Percentiles rank a stretch among this genome's conserved stretches.
Evolutionary conservation across 2,329 filamentous ascomycete species (phyloP).

Genomic region (Trichoderma sp.): DNA sequence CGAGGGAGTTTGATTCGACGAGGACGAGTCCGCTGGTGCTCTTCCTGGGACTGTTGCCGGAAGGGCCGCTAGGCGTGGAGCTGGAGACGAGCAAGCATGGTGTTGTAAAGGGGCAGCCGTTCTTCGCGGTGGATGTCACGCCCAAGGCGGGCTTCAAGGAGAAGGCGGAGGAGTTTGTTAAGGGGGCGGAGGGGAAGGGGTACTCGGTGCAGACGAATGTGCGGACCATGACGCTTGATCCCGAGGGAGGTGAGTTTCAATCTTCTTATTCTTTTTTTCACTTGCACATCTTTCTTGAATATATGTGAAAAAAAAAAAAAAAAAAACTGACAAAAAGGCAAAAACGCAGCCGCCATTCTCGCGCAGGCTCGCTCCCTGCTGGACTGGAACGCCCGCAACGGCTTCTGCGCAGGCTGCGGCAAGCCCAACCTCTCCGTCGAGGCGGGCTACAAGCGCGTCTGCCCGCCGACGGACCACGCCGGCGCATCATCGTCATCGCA

Average conservation of each 20-base stretch:
- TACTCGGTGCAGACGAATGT: slow-evolving; percentile 68
- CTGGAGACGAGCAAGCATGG: slow-evolving; percentile 51
- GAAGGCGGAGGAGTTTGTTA: slow-evolving; percentile 56
- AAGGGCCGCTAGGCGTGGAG: slow-evolving; percentile 49
- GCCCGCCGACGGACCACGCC: slow-evolving; percentile 68
- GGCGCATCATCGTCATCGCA: slow-evolving; percentile 42
- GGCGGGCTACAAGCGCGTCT: slow-evolving; percentile 78
- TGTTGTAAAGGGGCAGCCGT: slow-evolving; percentile 77
- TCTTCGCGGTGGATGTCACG: slow-evolving; percentile 88
- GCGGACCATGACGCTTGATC: slow-evolving; percentile 61
- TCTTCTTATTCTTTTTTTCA: background rate
- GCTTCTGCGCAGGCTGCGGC: slow-evolving; percentile 89
- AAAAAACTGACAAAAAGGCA: background rate
- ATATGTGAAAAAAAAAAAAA: background rate
- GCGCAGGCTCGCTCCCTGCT: slow-evolving; percentile 84
- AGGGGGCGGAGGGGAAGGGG: slow-evolving; percentile 55
- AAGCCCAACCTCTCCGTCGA: slow-evolving; percentile 77
- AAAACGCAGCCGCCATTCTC: slow-evolving; percentile 74
- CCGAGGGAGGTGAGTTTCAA: slow-evolving; percentile 57
- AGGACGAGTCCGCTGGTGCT: slow-evolving; percentile 70
- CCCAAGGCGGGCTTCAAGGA: slow-evolving; percentile 66
- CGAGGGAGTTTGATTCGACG: slow-evolving; percentile 73
- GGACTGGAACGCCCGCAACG: slow-evolving; percentile 93
- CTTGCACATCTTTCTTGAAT: too few species aligned
- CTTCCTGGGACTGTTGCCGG: slow-evolving; percentile 82